Base-by-base conservation (phyloP, 495 filamentous ascomycete genomes). In the Acidomyces sp. region DNA sequence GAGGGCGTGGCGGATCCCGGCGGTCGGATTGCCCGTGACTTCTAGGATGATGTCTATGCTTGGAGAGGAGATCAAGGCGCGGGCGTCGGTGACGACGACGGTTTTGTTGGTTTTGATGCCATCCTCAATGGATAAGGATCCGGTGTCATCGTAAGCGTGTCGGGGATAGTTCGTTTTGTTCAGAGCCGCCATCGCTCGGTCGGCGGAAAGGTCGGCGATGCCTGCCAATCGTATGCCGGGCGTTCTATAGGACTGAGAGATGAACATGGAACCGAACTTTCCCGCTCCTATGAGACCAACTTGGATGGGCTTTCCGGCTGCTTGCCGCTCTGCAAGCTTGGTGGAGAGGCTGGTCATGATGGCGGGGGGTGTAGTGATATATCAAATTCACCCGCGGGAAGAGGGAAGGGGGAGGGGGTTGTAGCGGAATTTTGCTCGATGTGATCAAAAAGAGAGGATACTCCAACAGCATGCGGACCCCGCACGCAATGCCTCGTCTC, bases 191-290 rank as follows among this genome's bases (percentile, higher is more conserved):
- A 30, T 22, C 2, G 50, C 50, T 11, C 50, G 50, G 21, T 53
- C 46, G 16, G 35, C 17, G 2, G 34, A 40, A 3, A 53, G 46
- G 38, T 53, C 50, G 12, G 50, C 50, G 16, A 53, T 53, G 1
- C 21, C 45, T 29, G 50, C 50, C 33, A 53, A 26, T 16, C 50
- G 45, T n/a, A 53, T 36, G 15, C 50, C 50, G 15, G 40, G 28
- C 2, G 40, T 53, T 17, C 45, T 34, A 37, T 53, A 37, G 4
- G 30, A 34, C 38, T 53, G 50, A 2, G 50, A 53, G 15, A 53
- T 45, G 46, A 49, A 53, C 50, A 53, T 53, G 3, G 50, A 53
- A 2, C 50, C 50, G 26, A 53, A 53, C 36, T 53, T 53, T 35
- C 50, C 50, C 9, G 50, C 50, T 9, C 50, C 50, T 20, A 53